Percentiles rank a stretch among this genome's conserved stretches.
phyloP scores from a whole-genome alignment of 148 eudicot genomes.

The Tetragonia tetragonoides region DNA sequence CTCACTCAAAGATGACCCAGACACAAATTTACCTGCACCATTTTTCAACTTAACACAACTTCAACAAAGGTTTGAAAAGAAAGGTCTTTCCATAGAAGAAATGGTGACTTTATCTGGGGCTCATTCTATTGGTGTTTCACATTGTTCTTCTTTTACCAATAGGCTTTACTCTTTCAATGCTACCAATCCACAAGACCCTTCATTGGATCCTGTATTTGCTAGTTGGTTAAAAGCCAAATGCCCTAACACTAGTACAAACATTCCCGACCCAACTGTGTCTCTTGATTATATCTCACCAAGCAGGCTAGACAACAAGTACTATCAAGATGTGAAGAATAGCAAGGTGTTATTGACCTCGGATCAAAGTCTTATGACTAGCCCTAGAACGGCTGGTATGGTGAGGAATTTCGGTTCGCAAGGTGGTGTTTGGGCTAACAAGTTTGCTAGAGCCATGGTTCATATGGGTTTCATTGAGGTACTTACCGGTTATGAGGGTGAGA shows the following conservation, averaged over 20 bases:
- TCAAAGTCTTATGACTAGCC: constrained; percentile 30
- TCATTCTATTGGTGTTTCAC: constrained; percentile 45
- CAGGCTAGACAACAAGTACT: no score
- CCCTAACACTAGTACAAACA: constrained; percentile 13
- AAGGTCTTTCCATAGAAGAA: constrained; percentile 38
- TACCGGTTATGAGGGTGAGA: constrained; percentile 24
- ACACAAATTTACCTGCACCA: constrained; percentile 30
- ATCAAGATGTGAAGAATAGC: no score
- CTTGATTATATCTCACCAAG: not conserved
- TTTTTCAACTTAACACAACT: constrained; percentile 30
- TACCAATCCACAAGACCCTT: constrained; percentile 40
- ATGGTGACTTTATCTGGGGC: constrained; percentile 50
- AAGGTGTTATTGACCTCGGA: constrained; percentile 16
- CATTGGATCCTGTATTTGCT: constrained; percentile 34
- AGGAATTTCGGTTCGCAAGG: constrained; percentile 13
- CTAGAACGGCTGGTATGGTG: constrained; percentile 27
- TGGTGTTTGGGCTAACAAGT: constrained; percentile 34
- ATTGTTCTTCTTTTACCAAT: constrained; percentile 36
- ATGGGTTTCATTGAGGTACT: constrained; percentile 53
- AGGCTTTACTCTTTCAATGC: constrained; percentile 34
- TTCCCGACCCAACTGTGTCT: constrained; percentile 25
- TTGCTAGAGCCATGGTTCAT: constrained; percentile 42
- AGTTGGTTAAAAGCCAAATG: constrained; percentile 24
- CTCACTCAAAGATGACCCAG: constrained; percentile 29
- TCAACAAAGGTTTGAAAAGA: constrained; percentile 6